phyloP scores from a whole-genome alignment of 2,329 filamentous ascomycete genomes.

The Phaeosphaeria sp. region DNA sequence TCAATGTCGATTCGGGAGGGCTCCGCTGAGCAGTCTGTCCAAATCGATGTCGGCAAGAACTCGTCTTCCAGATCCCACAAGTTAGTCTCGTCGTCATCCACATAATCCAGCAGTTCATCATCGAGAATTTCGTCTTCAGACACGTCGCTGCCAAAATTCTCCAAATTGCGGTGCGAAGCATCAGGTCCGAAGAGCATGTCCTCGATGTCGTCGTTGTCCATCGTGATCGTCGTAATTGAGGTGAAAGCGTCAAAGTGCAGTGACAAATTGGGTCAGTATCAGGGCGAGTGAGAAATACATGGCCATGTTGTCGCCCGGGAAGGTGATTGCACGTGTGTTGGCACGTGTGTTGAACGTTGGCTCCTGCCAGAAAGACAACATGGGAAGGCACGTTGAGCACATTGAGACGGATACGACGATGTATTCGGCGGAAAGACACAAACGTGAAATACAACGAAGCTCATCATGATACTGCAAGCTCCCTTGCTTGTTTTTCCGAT shows the following conservation, averaged over 20 bases:
- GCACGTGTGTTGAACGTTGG: not conserved
- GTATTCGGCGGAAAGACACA: not conserved
- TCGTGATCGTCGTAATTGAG: constrained; percentile 8
- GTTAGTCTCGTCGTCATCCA: constrained; percentile 5
- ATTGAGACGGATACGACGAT: not conserved
- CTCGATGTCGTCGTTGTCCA: constrained; percentile 32
- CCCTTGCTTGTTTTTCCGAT: not conserved
- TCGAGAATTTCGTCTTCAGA: constrained; percentile 35
- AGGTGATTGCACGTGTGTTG: not conserved
- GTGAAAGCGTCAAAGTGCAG: not conserved
- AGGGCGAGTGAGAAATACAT: not conserved
- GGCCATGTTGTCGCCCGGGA: not conserved
- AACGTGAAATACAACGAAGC: too few species aligned
- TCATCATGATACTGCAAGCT: not conserved
- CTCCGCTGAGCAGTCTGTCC: not conserved
- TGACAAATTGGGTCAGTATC: not conserved
- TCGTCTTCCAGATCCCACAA: constrained; percentile 14
- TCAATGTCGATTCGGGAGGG: not conserved
- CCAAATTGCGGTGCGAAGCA: constrained; percentile 23
- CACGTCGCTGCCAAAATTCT: constrained; percentile 16
- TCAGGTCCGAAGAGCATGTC: constrained; percentile 39
- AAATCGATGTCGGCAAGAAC: constrained; percentile 2
- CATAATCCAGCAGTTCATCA: constrained; percentile 31
- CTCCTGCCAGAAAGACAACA: not conserved
- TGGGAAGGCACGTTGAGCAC: not conserved